Evolutionary conservation across 2,329 filamentous ascomycete species (phyloP).

Genomic region (Dichotomopilus funicola): DNA sequence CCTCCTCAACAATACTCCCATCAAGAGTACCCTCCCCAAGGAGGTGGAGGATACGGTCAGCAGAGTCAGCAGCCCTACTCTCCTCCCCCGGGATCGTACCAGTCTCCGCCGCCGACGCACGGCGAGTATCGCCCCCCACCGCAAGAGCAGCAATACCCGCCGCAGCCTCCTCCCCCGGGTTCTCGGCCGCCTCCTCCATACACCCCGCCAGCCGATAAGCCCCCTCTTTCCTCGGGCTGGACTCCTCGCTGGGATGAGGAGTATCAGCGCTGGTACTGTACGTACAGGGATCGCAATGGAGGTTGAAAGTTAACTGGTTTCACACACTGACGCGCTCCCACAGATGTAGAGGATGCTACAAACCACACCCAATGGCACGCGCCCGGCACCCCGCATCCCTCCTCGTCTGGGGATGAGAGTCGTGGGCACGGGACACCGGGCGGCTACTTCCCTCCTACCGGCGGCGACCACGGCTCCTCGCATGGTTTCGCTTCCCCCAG

Average conservation of each 20-base stretch:
- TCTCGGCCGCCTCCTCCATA: conserved; percentile 21
- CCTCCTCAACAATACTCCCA: neutral
- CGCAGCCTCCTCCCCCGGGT: conserved; percentile 9
- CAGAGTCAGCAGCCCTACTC: conserved; percentile 10
- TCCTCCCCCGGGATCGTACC: neutral
- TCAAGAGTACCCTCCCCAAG: neutral
- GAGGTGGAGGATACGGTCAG: conserved; percentile 7
- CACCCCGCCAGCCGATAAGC: conserved; percentile 29
- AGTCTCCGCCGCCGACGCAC: conserved; percentile 8
- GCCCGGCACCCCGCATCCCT: conserved; percentile 24
- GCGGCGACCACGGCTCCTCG: no score
- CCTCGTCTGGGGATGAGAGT: conserved; percentile 10
- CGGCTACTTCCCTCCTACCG: neutral
- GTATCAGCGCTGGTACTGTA: conserved; percentile 48
- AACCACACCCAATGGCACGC: conserved; percentile 52
- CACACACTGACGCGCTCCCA: neutral
- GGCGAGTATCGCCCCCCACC: neutral
- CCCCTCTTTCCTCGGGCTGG: conserved; percentile 49
- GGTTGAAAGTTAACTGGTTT: neutral
- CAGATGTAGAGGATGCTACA: conserved; percentile 45
- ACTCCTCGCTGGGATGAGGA: conserved; percentile 48
- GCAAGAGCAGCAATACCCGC: neutral
- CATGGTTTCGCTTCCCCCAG: no score
- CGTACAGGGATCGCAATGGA: neutral
- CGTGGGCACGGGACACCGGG: conserved; percentile 8